Evolutionary conservation across 495 filamentous ascomycete species (phyloP).

Genomic region (Penicillium robsamsonii): DNA sequence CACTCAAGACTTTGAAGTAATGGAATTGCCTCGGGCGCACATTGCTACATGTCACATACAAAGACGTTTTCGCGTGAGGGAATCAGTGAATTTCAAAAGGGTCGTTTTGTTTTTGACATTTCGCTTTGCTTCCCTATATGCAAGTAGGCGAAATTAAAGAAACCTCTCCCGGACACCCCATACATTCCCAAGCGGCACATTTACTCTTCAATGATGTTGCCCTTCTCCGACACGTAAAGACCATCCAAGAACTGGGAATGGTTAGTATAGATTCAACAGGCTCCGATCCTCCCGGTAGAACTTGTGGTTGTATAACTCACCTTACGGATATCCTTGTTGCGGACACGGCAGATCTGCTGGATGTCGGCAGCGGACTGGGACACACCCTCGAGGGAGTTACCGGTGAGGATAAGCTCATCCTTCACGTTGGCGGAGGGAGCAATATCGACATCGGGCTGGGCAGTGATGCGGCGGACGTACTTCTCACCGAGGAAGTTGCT

Average conservation of each 20-base stretch:
- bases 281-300: slow-evolving; percentile 21
- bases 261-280: slow-evolving; percentile 18
- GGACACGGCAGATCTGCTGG: slow-evolving; percentile 97
- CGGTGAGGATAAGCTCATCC: slow-evolving; percentile 89
- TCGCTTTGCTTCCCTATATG: slow-evolving; percentile 47
- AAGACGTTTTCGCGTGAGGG: slow-evolving; percentile 21
- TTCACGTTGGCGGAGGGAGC: slow-evolving; percentile 86
- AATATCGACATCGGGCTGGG: slow-evolving; percentile 87
- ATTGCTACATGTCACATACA: slow-evolving; percentile 31
- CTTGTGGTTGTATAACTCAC: slow-evolving; percentile 41
- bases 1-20: background rate
- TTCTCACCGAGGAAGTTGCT: slow-evolving; percentile 99
- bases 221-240: slow-evolving; percentile 97
- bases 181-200: slow-evolving; percentile 39
- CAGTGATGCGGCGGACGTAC: slow-evolving; percentile 87
- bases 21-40: slow-evolving; percentile 15
- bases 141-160: slow-evolving; percentile 48
- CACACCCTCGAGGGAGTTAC: slow-evolving; percentile 94
- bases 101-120: slow-evolving; percentile 46
- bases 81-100: slow-evolving; percentile 38
- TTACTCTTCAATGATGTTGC: slow-evolving; percentile 81
- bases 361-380: slow-evolving; percentile 98
- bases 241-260: slow-evolving; percentile 91
- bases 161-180: slow-evolving; percentile 45
- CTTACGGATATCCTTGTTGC: slow-evolving; percentile 99